Conservation (phyloP, 768 basidiomycete species). For the Cubamyces sp. region DNA sequence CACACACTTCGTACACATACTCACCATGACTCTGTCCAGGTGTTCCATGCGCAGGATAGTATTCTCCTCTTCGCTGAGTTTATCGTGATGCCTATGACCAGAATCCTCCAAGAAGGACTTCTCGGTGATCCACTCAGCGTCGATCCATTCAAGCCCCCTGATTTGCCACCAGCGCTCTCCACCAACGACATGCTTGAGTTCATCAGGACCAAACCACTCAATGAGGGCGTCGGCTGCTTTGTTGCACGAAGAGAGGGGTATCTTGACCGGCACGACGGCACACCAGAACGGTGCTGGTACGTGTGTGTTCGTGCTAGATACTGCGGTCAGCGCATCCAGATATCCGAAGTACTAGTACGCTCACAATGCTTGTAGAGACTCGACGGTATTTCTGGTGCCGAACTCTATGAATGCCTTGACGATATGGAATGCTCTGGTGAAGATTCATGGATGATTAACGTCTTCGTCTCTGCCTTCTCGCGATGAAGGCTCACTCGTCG, state of each 20-base stretch:
- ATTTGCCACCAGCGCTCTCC: conserved; percentile 88
- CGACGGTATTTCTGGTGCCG: conserved; percentile 66
- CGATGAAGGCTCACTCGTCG: conserved; percentile 55
- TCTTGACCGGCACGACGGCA: conserved; percentile 56
- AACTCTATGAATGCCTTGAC: conserved; percentile 74
- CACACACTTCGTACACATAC: conserved; percentile 6
- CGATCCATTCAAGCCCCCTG: conserved; percentile 68
- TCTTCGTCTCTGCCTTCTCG: too few species aligned
- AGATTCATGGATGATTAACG: background rate
- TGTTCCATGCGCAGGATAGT: conserved; percentile 54
- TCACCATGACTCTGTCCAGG: conserved; percentile 60
- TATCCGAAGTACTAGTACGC: conserved; percentile 20
- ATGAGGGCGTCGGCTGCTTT: conserved; percentile 69
- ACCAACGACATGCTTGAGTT: conserved; percentile 69
- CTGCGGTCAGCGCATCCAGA: background rate
- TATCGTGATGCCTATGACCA: conserved; percentile 29
- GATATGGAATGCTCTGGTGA: conserved; percentile 63
- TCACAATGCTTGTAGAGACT: conserved; percentile 71
- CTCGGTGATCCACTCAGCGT: conserved; percentile 65
- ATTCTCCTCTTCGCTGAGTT: conserved; percentile 42
- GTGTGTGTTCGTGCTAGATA: conserved; percentile 63
- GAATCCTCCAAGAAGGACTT: conserved; percentile 45
- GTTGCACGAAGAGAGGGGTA: conserved; percentile 62
- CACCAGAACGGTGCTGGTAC: conserved; percentile 72
- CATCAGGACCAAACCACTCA: conserved; percentile 71